Conservation (phyloP, 2,329 filamentous ascomycete species). For the Aspergillus sp. region DNA sequence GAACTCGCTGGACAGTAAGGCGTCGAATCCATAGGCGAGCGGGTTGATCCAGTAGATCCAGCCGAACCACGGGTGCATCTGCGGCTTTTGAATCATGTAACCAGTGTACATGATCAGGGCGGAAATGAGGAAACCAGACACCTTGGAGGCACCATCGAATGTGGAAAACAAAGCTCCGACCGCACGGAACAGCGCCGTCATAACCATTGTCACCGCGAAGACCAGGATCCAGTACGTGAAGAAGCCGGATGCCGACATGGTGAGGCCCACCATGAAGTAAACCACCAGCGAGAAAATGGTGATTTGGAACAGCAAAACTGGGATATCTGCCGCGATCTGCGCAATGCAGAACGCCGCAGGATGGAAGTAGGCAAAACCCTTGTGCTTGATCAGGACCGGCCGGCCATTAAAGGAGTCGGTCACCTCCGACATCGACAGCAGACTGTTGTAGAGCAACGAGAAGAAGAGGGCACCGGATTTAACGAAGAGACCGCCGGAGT, state of each 20-base stretch:
- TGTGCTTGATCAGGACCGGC: conserved; percentile 60
- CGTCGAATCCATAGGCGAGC: conserved; percentile 39
- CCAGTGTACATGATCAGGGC: conserved; percentile 41
- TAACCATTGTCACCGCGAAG: conserved; percentile 52
- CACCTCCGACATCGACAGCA: conserved; percentile 66
- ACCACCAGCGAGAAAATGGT: conserved; percentile 57
- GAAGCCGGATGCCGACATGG: conserved; percentile 52
- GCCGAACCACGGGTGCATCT: conserved; percentile 55
- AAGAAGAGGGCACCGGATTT: conserved; percentile 67
- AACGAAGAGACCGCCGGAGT: conserved; percentile 61
- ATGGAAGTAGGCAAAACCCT: conserved; percentile 57
- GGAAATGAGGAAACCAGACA: conserved; percentile 40
- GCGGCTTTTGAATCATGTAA: conserved; percentile 46
- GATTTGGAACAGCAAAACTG: conserved; percentile 60
- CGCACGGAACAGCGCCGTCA: conserved; percentile 59
- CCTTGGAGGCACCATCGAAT: conserved; percentile 61
- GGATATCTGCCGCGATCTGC: conserved; percentile 51
- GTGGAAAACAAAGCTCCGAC: conserved; percentile 56
- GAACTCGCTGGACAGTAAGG: conserved; percentile 38
- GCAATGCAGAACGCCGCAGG: conserved; percentile 48
- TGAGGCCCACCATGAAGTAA: conserved; percentile 65
- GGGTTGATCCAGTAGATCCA: conserved; percentile 46
- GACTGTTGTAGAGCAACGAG: conserved; percentile 59
- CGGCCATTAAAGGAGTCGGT: conserved; percentile 61
- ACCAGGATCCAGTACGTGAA: conserved; percentile 63